A percentile compares a stretch with the other conserved stretches of the same genome.
These are phyloP conservation scores for Solanum sitiens DNA, from an alignment of 257 asterid species.

Conservation along the genomic window DNA sequence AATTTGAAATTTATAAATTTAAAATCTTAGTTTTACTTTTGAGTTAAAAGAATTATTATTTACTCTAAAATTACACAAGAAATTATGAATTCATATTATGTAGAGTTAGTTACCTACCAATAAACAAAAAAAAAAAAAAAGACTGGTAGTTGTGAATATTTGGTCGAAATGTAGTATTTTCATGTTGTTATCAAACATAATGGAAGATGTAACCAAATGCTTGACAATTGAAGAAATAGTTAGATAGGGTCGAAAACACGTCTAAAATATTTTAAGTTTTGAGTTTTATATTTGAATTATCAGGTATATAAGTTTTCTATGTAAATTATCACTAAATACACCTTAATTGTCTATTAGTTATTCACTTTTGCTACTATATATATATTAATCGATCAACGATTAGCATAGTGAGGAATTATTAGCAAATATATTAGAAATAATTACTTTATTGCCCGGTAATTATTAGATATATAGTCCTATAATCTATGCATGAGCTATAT, in stretches of 20 bases:
- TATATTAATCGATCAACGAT: not conserved
- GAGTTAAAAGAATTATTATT: not conserved
- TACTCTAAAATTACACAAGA: not conserved
- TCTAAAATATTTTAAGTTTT: not conserved
- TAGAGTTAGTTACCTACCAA: not conserved
- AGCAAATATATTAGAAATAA: not conserved
- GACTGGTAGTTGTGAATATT: not conserved
- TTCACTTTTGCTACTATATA: not conserved
- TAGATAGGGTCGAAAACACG: not conserved
- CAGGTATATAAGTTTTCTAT: rapidly evolving
- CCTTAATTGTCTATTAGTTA: rapidly evolving
- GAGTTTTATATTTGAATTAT: not conserved
- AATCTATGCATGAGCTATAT: not conserved
- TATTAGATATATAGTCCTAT: not conserved
- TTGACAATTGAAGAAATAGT: not conserved
- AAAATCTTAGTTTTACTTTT: not conserved
- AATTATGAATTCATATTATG: not conserved
- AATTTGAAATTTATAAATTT: not conserved
- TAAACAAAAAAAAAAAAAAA: not conserved
- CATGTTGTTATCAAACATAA: not conserved
- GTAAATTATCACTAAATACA: not conserved
- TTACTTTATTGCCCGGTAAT: not conserved
- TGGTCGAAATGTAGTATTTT: not conserved
- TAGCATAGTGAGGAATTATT: not conserved
- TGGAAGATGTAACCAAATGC: not conserved